Evolutionary conservation across 306 rosid species (phyloP).

Genomic region (Lablab purpureus): DNA sequence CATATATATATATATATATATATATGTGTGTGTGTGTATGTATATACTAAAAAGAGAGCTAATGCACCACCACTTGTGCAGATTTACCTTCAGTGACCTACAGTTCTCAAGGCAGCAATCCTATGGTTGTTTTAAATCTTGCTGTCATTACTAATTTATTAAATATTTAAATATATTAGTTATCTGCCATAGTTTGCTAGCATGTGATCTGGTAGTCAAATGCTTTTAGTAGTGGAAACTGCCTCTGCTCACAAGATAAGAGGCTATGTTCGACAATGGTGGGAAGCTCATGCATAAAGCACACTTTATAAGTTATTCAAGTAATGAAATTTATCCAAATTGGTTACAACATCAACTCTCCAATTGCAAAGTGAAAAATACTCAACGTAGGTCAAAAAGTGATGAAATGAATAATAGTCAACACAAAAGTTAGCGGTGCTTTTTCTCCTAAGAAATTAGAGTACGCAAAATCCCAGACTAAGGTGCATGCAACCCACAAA

Average conservation of each 20-base stretch:
- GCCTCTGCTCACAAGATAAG: background rate
- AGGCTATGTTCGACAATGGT: background rate
- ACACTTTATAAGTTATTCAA: background rate
- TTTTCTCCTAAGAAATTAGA: background rate
- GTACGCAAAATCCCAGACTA: conserved; percentile 24
- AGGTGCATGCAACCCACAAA: conserved; percentile 21
- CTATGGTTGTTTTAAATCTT: background rate
- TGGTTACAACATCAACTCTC: conserved; percentile 18
- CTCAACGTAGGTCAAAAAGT: conserved; percentile 6
- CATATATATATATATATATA: no score
- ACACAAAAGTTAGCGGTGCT: background rate
- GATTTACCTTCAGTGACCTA: background rate
- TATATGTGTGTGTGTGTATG: background rate
- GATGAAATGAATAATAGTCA: conserved; percentile 5
- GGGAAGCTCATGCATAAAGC: conserved; percentile 16
- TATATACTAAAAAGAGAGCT: background rate
- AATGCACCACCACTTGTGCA: background rate
- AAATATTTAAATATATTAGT: conserved; percentile 12
- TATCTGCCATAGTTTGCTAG: background rate
- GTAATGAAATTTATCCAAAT: conserved; percentile 30
- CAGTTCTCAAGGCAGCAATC: background rate
- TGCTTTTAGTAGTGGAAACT: background rate
- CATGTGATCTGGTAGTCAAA: background rate
- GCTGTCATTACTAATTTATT: background rate
- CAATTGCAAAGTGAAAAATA: background rate